Evolutionary conservation across 176 grass and related monocot species (phyloP).

Genomic region (Carex kokanica): DNA sequence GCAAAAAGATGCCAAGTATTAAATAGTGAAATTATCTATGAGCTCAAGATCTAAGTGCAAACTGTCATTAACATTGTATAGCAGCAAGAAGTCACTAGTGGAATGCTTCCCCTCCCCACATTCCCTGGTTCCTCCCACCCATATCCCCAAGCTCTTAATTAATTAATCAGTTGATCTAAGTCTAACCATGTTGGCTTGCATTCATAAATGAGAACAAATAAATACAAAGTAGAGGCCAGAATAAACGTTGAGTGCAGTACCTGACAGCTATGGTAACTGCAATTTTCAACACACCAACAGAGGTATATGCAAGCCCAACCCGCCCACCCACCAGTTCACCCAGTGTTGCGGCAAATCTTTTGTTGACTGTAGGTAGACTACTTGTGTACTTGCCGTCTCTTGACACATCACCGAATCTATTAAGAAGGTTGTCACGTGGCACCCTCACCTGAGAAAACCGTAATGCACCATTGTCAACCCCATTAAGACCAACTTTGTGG

Average conservation of each 20-base stretch:
- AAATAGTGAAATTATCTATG: neutral
- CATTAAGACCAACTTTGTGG: constrained; percentile 94
- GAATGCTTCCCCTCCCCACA: neutral
- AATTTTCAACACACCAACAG: constrained; percentile 78
- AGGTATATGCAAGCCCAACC: constrained; percentile 78
- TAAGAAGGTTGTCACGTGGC: constrained; percentile 91
- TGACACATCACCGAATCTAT: constrained; percentile 89
- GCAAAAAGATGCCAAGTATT: neutral
- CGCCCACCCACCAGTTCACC: constrained; percentile 91
- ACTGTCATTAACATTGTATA: neutral
- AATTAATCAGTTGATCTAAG: neutral
- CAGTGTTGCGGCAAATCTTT: constrained; percentile 94
- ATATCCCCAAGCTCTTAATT: neutral
- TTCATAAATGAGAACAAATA: neutral
- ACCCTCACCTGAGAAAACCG: constrained; percentile 77
- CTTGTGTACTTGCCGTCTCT: constrained; percentile 96
- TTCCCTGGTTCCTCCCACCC: neutral
- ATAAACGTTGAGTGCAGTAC: constrained; percentile 14
- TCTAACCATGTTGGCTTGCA: neutral
- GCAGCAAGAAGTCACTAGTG: neutral
- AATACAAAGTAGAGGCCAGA: neutral
- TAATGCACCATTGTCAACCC: constrained; percentile 92
- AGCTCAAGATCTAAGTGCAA: neutral
- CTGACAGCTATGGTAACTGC: constrained; percentile 80
- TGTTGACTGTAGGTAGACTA: constrained; percentile 70